A percentile compares a stretch with the other conserved stretches of the same genome.
phyloP scores from a whole-genome alignment of 2,329 filamentous ascomycete species.

The Penicillium fuscoglaucum region DNA sequence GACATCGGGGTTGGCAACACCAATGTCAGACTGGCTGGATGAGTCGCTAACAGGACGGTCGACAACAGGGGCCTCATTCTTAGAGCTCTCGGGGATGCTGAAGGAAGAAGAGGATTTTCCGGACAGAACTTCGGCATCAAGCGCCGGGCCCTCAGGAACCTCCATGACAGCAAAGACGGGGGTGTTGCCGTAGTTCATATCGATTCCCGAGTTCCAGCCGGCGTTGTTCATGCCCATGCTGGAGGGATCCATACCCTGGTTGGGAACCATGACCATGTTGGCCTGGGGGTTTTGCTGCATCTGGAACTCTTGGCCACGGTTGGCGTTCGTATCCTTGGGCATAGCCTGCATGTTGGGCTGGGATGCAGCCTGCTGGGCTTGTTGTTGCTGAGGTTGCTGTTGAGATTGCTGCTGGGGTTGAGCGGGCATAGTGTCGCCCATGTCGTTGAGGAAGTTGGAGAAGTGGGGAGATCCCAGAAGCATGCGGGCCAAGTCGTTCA shows the following conservation, averaged over 20 bases:
- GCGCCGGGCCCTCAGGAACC: conserved; percentile 63
- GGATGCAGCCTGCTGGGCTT: conserved; percentile 40
- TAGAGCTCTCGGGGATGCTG: conserved; percentile 46
- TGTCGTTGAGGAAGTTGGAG: conserved; percentile 72
- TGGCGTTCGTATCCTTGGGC: conserved; percentile 68
- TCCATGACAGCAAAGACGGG: conserved; percentile 68
- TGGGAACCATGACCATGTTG: conserved; percentile 79
- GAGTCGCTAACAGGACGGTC: conserved; percentile 36
- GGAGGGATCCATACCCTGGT: conserved; percentile 69
- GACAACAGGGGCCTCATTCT: conserved; percentile 52
- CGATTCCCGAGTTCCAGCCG: conserved; percentile 49
- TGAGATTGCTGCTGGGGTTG: conserved; percentile 41
- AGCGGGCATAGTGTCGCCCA: conserved; percentile 58
- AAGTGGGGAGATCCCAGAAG: conserved; percentile 79
- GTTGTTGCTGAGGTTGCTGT: conserved; percentile 37
- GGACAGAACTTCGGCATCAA: conserved; percentile 64
- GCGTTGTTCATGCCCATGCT: conserved; percentile 60
- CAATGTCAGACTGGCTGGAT: conserved; percentile 16
- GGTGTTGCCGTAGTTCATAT: conserved; percentile 46
- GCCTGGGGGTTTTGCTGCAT: conserved; percentile 65
- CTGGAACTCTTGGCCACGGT: conserved; percentile 54
- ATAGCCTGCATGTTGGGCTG: conserved; percentile 48
- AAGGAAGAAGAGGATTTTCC: conserved; percentile 67
- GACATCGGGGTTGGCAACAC: conserved; percentile 36
- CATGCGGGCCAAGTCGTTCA: conserved; percentile 77